Evolutionary conservation across 78 protist species (phyloP).

Genomic region (Emiliania huxleyi): DNA sequence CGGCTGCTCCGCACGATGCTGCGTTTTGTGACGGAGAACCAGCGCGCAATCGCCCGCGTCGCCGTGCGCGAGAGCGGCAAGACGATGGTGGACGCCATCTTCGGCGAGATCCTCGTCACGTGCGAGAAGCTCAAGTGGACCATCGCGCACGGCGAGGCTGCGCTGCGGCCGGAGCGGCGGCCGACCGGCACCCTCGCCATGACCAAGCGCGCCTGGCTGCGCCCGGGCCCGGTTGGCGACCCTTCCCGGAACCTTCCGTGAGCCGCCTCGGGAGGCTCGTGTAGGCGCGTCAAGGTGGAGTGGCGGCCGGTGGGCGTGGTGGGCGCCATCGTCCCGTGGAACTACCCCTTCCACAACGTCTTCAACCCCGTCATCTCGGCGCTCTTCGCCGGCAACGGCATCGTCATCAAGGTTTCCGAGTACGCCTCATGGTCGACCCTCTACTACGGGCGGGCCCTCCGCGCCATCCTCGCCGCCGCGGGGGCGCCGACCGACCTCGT

Average conservation of each 20-base stretch:
- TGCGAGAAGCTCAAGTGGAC: conserved; percentile 10
- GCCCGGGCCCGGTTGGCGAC: not conserved
- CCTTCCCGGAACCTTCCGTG: too few relatives aligned
- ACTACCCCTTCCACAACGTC: conserved; percentile 57
- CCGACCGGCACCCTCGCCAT: not conserved
- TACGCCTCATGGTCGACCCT: not conserved
- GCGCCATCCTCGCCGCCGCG: not conserved
- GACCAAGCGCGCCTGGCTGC: not conserved
- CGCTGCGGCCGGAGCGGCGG: not conserved
- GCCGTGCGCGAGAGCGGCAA: conserved; percentile 27
- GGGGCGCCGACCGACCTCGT: conserved; percentile 16
- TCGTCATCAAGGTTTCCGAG: conserved; percentile 44
- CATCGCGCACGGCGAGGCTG: not conserved
- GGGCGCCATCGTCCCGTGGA: conserved; percentile 57
- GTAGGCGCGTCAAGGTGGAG: not conserved
- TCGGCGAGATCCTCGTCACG: conserved; percentile 7
- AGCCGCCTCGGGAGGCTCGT: too few relatives aligned
- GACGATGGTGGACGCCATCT: not conserved
- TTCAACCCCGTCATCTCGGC: conserved; percentile 2
- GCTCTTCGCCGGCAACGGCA: conserved; percentile 39
- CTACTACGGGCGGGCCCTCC: not conserved
- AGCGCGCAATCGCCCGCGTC: conserved; percentile 1
- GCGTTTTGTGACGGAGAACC: not conserved
- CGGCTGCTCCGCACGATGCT: not conserved
- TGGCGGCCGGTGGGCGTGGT: conserved; percentile 15